A percentile compares a stretch with the other conserved stretches of the same genome.
These are phyloP conservation scores for Boletus sp. DNA, from an alignment of 1,284 basidiomycete genomes.

Conservation along the genomic window DNA sequence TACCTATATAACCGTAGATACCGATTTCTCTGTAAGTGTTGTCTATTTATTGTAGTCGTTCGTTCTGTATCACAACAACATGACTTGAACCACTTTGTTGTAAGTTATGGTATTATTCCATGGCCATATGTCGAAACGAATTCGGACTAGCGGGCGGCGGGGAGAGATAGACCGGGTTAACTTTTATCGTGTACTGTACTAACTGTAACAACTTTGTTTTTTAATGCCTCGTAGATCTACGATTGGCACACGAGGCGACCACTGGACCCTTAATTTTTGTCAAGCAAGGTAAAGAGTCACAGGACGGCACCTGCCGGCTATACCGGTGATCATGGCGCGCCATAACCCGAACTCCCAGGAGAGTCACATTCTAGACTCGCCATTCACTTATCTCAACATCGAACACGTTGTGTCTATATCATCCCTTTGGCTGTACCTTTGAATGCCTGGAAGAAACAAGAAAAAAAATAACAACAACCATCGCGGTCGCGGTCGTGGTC, in stretches of 20 bases:
- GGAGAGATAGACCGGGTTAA: too few species aligned
- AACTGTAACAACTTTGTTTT: too few species aligned
- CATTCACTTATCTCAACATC: background rate
- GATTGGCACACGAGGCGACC: too few species aligned
- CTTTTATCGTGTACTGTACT: too few species aligned
- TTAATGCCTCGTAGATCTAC: too few species aligned
- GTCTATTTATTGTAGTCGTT: background rate
- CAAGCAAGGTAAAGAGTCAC: too few species aligned
- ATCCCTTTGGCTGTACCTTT: background rate
- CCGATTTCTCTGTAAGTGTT: background rate
- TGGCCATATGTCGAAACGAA: too few species aligned
- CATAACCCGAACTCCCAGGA: too few species aligned
- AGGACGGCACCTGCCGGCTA: background rate
- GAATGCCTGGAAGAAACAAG: slow-evolving; percentile 20
- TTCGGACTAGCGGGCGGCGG: too few species aligned
- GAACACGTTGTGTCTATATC: background rate
- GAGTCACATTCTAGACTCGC: background rate
- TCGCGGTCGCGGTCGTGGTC: slow-evolving; percentile 14
- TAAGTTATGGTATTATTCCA: background rate
- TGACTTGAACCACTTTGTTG: background rate
- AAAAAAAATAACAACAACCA: background rate
- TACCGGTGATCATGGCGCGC: background rate
- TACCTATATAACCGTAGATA: background rate
- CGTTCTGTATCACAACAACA: background rate
- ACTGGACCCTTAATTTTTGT: too few species aligned